Evolutionary conservation across 306 rosid genomes (phyloP), one percentile per base, ranked within the genome.

Genomic region (Aeschynomene evenia): DNA sequence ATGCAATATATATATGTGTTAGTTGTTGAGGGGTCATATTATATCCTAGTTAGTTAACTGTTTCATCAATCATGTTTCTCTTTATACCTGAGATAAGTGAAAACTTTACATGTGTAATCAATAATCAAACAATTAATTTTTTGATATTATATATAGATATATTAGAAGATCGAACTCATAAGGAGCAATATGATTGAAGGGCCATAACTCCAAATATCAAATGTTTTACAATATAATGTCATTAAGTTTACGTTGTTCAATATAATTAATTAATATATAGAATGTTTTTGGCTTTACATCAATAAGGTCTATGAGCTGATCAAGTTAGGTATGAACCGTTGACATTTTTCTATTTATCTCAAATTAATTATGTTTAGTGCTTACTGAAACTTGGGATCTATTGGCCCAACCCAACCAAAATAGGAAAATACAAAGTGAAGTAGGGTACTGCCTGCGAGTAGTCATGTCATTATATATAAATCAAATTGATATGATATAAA

Each of bases 361-460:
- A 1, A 31, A 16, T 58, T 14, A 59, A 59, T 33, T 34, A 34
- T 29, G 46, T 4, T 4, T 8, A 31, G 43, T 29, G 43, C 13
- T 15, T 9, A 31, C 15, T 33, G 3, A 33, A 31, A 33, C 23
- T 31, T 16, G 11, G n/a, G n/a, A 56, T 22, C 48, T 11, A 31
- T 33, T 58, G 64, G 45, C 26, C 42, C 57, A 51, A 21, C 57
- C 59, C 26, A 58, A 18, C 14, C 45, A 16, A 31, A 58, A 8
- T 58, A 4, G 63, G 16, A 9, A 55, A 26, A 14, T 26, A 34
- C 16, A 53, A 11, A 22, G 59, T 19, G 2, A 18, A 58, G 33
- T n/a, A 58, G 46, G 29, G n/a, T n/a, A 14, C 22, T n/a, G 69
- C 43, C 69, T 42, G 69, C 54, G n/a, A 42, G 22, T 43, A 42